Evolutionary conservation across 2,329 filamentous ascomycete genomes (phyloP).

Genomic region (Fusarium coicis): DNA sequence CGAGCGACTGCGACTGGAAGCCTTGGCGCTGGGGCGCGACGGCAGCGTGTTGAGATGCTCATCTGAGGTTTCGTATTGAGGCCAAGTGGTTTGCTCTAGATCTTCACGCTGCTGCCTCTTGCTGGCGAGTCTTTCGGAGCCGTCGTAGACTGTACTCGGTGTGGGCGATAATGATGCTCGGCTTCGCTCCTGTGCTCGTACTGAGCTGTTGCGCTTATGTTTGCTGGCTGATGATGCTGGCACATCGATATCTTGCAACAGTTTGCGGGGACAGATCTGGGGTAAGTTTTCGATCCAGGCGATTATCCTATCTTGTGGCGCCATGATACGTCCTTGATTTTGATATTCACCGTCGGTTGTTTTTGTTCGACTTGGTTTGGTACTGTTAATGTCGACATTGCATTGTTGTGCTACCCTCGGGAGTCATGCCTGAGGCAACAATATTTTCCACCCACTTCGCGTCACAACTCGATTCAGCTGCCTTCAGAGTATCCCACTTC

Average conservation of each 20-base stretch:
- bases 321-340: not conserved
- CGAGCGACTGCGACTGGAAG: not conserved
- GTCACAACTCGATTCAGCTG: not conserved
- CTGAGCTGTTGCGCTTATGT: not conserved
- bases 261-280: not conserved
- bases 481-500: too few relatives aligned
- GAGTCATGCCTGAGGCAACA: not conserved
- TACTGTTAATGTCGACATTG: not conserved
- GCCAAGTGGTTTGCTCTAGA: not conserved
- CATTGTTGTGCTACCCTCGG: not conserved
- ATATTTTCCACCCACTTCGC: not conserved
- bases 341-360: not conserved
- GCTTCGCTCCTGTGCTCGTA: not conserved
- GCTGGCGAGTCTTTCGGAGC: not conserved
- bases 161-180: accelerated
- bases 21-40: accelerated
- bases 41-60: accelerated
- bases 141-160: accelerated
- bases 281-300: not conserved
- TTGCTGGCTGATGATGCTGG: not conserved
- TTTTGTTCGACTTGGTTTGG: too few relatives aligned
- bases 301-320: not conserved
- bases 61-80: not conserved
- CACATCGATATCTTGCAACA: not conserved
- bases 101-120: not conserved